These are phyloP conservation scores for Lippia alba DNA, from an alignment of 305 asterid species.

Conservation along the genomic window DNA sequence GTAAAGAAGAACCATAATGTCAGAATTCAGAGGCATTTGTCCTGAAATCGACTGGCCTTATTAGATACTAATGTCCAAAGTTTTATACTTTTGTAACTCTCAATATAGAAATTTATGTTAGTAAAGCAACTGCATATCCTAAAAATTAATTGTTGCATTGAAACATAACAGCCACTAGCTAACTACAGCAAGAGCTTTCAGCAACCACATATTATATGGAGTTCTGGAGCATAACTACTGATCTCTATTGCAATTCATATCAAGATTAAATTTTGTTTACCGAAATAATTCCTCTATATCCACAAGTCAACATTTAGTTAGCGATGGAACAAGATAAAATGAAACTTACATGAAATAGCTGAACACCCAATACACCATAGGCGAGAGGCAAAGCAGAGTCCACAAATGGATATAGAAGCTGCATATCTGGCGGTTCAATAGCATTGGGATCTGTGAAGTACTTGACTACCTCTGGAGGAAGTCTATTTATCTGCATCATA, in stretches of 20 bases:
- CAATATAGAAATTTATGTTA: not conserved
- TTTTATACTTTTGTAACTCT: not conserved
- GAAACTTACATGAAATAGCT: constrained; percentile 48
- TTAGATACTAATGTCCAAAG: not conserved
- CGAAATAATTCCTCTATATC: not conserved
- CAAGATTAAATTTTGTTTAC: not conserved
- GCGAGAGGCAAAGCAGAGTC: constrained; percentile 59
- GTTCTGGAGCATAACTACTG: not conserved
- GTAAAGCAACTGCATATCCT: not conserved
- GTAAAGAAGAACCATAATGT: too few relatives aligned
- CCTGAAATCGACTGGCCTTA: not conserved
- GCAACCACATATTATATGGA: not conserved
- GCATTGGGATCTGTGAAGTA: constrained; percentile 97
- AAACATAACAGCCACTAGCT: constrained; percentile 1
- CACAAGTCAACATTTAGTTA: not conserved
- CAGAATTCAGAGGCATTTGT: constrained; percentile 6
- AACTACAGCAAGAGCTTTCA: not conserved
- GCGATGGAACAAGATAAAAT: constrained; percentile 2
- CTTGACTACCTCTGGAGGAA: constrained; percentile 90
- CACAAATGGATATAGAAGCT: constrained; percentile 83
- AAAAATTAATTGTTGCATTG: not conserved
- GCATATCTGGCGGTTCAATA: constrained; percentile 96
- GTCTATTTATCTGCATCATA: constrained; percentile 69
- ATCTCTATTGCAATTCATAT: not conserved
- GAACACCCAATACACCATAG: constrained; percentile 85